Percentiles rank a stretch among this genome's conserved stretches.
phyloP scores from a whole-genome alignment of 2,329 filamentous ascomycete species.

The Ceratocystis smalleyi region DNA sequence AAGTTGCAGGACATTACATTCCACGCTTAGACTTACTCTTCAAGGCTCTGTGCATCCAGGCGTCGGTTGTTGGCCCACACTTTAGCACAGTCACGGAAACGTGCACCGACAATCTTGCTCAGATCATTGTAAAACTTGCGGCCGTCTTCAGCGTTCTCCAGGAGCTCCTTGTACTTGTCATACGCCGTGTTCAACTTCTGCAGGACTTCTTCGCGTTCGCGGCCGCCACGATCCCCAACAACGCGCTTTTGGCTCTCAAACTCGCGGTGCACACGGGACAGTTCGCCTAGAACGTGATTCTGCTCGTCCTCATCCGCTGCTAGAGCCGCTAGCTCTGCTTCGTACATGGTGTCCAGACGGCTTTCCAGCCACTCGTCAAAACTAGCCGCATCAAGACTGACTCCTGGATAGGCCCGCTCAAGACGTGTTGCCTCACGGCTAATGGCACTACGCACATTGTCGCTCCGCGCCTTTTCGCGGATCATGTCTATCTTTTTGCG shows the following conservation, averaged over 20 bases:
- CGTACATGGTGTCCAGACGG: conserved; percentile 60
- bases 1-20: conserved; percentile 2
- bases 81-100: conserved; percentile 64
- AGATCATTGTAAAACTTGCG: conserved; percentile 96
- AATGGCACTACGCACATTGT: conserved; percentile 79
- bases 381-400: conserved; percentile 69
- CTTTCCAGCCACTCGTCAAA: conserved; percentile 86
- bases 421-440: conserved; percentile 68
- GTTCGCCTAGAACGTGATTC: conserved; percentile 49
- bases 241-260: conserved; percentile 58
- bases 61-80: conserved; percentile 68
- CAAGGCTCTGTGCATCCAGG: conserved; percentile 62
- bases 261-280: conserved; percentile 60
- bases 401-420: conserved; percentile 73
- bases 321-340: conserved; percentile 57
- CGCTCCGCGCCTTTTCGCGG: conserved; percentile 61
- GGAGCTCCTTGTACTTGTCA: conserved; percentile 90
- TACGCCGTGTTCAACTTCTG: conserved; percentile 85
- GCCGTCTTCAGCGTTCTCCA: conserved; percentile 78
- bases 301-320: conserved; percentile 62
- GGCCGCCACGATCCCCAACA: conserved; percentile 44
- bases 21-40: conserved; percentile 42
- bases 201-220: conserved; percentile 68
- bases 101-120: conserved; percentile 61
- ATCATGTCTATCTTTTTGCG: conserved; percentile 65